Percentiles rank a stretch among this genome's conserved stretches.
phyloP scores from a whole-genome alignment of 768 basidiomycete genomes.

The Mycena epipterygia region DNA sequence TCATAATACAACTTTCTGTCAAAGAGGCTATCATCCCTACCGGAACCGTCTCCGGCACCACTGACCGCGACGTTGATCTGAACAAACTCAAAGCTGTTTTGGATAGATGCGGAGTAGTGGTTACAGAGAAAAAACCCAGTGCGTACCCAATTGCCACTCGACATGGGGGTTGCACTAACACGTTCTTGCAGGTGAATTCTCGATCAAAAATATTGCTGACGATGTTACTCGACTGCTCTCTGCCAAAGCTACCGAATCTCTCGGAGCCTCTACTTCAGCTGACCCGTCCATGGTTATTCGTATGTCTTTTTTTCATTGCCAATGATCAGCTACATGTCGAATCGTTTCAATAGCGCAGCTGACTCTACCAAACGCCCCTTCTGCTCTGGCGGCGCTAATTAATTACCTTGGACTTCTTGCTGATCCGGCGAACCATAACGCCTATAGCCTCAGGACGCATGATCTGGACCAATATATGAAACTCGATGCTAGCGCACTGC shows the following conservation, averaged over 20 bases:
- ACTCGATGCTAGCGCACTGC: constrained; percentile 93
- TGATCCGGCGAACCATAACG: constrained; percentile 83
- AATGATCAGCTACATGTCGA: not conserved
- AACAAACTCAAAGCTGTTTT: constrained; percentile 88
- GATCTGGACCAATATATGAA: constrained; percentile 96
- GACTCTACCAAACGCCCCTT: constrained; percentile 80
- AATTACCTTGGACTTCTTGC: constrained; percentile 85
- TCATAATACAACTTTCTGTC: constrained; percentile 96
- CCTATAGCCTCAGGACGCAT: constrained; percentile 87
- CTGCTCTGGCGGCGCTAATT: constrained; percentile 85
- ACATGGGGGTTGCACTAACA: not conserved
- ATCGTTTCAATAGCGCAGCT: constrained; percentile 73
- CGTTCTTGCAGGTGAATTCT: constrained; percentile 80
- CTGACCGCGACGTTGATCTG: constrained; percentile 89
- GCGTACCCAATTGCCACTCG: not conserved
- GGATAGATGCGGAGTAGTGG: constrained; percentile 91
- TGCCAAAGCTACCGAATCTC: constrained; percentile 54
- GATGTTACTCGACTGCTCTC: constrained; percentile 82
- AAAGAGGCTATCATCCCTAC: constrained; percentile 93
- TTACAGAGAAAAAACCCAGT: constrained; percentile 91
- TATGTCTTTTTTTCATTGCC: constrained; percentile 47
- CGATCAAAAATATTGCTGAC: constrained; percentile 81
- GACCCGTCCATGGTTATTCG: constrained; percentile 68
- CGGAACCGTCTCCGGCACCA: constrained; percentile 78
- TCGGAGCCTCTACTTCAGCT: constrained; percentile 54